phyloP scores from a whole-genome alignment of 2,329 filamentous ascomycete species.

The Stagonosporopsis chrysanthemi region DNA sequence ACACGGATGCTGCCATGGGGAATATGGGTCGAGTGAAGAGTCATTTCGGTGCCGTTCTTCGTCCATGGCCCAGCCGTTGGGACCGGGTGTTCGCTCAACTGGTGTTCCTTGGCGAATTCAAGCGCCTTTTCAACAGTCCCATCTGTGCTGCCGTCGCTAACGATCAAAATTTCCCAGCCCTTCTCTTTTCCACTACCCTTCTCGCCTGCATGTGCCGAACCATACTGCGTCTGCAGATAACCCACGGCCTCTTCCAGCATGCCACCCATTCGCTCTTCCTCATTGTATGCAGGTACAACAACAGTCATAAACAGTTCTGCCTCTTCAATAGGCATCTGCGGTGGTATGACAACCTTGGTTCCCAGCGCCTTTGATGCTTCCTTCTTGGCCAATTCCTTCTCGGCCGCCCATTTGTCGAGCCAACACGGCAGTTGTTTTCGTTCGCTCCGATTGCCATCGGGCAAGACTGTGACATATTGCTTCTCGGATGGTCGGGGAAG shows the following conservation, averaged over 20 bases:
- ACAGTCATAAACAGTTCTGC: conserved; percentile 87
- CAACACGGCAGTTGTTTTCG: conserved; percentile 78
- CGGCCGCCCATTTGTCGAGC: conserved; percentile 77
- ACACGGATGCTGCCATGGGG: conserved; percentile 83
- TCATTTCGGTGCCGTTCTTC: conserved; percentile 39
- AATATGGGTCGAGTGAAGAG: conserved; percentile 60
- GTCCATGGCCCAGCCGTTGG: conserved; percentile 61
- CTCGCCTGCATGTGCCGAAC: conserved; percentile 53
- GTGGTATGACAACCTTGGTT: conserved; percentile 30
- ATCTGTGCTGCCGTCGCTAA: conserved; percentile 90
- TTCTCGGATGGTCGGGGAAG: conserved; percentile 79
- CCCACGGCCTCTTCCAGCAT: conserved; percentile 91
- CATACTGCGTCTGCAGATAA: conserved; percentile 82
- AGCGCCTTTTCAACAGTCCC: conserved; percentile 81
- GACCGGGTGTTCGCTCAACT: conserved; percentile 55
- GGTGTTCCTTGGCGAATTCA: conserved; percentile 76
- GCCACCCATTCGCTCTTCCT: conserved; percentile 79
- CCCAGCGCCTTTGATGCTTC: conserved; percentile 36
- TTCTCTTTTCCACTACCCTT: conserved; percentile 74
- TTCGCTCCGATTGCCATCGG: conserved; percentile 65
- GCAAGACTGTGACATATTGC: conserved; percentile 77
- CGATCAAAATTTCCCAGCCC: conserved; percentile 91
- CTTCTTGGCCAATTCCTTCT: conserved; percentile 57
- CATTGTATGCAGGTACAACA: conserved; percentile 95
- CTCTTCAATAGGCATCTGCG: conserved; percentile 69